Base-by-base conservation (phyloP, 2,329 filamentous ascomycete species). In the Penicillium brasilianum region DNA sequence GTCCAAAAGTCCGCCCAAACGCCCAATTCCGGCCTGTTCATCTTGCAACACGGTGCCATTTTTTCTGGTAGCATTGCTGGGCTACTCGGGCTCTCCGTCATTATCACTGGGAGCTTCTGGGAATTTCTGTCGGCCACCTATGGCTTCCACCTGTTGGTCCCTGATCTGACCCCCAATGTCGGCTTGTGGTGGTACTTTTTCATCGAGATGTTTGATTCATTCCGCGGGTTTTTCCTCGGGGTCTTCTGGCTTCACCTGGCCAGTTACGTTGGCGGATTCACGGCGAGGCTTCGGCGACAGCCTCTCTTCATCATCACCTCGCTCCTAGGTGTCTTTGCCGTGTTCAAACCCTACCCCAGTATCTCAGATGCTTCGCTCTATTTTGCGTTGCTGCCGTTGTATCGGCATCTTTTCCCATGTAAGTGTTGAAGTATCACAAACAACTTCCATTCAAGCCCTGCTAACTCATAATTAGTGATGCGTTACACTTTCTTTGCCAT, bases 161-260 rank as follows among this genome's bases (percentile, higher is more conserved):
- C 93, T 9, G 95, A 99, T 74, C 84, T 99, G 43, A 96, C 94
- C 0, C 95, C 95, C 13, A 99, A 98, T 67, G 90, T 96, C 32
- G 95, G 95, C 1, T 83, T 99, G 1, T 99, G 95, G 95, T 99
- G 95, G 95, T 99, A 99, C 79, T 99, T 99, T 80, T 98, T 99
- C 75, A 96, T 96, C 68, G 94, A 99, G 75, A 99, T 99, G 88
- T 99, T 99, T 76, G 95, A 99, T 79, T 94, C 93, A 0, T 99
- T 99, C 84, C 87, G 95, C 41, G 89, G 90, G 69, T 99, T 99
- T 83, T 99, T 98, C 83, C 86, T 99, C 3, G 95, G 91, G 57
- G 93, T 99, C 52, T 99, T 99, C 81, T 98, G 96, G 93, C 85
- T 99, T 62, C 95, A 99, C 74, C 87, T 98, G 60, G 88, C 90